Evolutionary conservation across 805 yeast species (phyloP).

Genomic region (Monosporozyma siamensis): DNA sequence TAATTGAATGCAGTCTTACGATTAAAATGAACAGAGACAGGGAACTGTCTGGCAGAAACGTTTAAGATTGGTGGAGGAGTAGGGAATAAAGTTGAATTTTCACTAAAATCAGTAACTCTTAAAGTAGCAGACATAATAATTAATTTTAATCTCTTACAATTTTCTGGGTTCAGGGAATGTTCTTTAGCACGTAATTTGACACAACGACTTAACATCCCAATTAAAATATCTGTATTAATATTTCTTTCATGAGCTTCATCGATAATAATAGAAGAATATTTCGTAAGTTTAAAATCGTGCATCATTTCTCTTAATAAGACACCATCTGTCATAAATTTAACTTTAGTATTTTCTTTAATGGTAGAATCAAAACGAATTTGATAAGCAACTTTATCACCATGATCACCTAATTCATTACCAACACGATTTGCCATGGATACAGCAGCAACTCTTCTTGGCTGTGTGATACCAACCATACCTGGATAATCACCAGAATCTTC

Average conservation of each 20-base stretch:
- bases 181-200: conserved; percentile 58
- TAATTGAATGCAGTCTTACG: conserved; percentile 70
- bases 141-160: conserved; percentile 58
- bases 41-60: conserved; percentile 88
- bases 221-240: conserved; percentile 88
- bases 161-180: conserved; percentile 37
- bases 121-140: conserved; percentile 96
- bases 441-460: conserved; percentile 91
- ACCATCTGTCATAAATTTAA: conserved; percentile 93
- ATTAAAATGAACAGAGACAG: conserved; percentile 87
- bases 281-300: conserved; percentile 68
- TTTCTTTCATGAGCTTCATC: conserved; percentile 99
- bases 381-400: conserved; percentile 60
- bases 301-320: conserved; percentile 88
- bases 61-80: conserved; percentile 78
- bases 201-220: conserved; percentile 89
- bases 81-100: conserved; percentile 59
- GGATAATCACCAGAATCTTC: conserved; percentile 50
- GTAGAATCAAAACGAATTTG: conserved; percentile 77
- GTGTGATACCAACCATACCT: conserved; percentile 95
- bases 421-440: conserved; percentile 86
- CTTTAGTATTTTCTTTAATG: conserved; percentile 51
- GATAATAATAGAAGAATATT: conserved; percentile 78
- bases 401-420: conserved; percentile 63
- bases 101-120: conserved; percentile 87